Percentiles rank a stretch among this genome's conserved stretches.
phyloP scores from a whole-genome alignment of 345 rosid species.

The Salix suchowensis region DNA sequence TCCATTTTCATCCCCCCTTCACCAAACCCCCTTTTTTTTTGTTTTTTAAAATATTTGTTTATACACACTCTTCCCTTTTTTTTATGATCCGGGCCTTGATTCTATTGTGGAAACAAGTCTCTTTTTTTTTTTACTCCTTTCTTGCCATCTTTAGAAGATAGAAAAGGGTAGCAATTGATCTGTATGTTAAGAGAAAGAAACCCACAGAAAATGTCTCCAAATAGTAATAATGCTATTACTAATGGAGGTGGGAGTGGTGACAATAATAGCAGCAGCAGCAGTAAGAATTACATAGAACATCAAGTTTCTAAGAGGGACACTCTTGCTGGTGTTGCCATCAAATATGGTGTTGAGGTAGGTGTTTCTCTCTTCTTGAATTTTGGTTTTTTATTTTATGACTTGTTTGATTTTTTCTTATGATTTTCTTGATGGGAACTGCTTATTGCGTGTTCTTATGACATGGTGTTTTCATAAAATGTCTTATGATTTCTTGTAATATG shows the following conservation, averaged over 20 bases:
- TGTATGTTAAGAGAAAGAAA: background rate
- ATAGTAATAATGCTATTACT: background rate
- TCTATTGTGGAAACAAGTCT: background rate
- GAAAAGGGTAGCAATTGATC: background rate
- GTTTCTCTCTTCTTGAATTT: background rate
- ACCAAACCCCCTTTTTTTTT: background rate
- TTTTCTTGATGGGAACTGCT: background rate
- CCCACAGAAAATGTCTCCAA: slow-evolving; percentile 32
- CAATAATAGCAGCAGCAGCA: background rate
- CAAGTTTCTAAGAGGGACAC: slow-evolving; percentile 73
- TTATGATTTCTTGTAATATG: background rate
- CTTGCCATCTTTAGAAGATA: background rate
- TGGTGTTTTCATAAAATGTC: background rate
- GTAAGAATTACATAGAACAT: slow-evolving; percentile 49
- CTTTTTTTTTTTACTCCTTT: background rate
- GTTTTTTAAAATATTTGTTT: background rate
- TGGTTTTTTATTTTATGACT: background rate
- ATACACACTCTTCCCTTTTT: background rate
- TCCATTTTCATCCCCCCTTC: background rate
- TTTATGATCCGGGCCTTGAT: background rate
- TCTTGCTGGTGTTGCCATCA: slow-evolving; percentile 90
- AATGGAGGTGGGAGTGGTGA: background rate
- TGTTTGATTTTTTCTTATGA: background rate
- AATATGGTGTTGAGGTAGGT: slow-evolving; percentile 98
- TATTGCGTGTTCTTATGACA: background rate